Percentiles rank a stretch among this genome's conserved stretches.
Evolutionary conservation across 202 grass and related monocot species (phyloP).

Genomic region (Schoenoplectus tabernaemontani): DNA sequence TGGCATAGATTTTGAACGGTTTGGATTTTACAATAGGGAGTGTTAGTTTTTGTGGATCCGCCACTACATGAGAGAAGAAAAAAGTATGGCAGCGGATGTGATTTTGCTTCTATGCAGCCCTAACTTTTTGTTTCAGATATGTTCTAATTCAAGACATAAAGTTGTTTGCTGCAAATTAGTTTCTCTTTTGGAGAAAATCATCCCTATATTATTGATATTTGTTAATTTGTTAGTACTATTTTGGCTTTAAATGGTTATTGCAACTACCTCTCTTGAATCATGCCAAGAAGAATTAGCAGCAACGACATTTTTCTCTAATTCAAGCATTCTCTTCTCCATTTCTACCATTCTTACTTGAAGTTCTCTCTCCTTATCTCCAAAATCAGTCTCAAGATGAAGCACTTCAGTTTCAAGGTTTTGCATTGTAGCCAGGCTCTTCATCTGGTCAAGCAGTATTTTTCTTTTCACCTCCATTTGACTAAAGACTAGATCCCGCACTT

Average conservation of each 20-base stretch:
- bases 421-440: conserved; percentile 30
- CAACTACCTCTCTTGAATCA: conserved; percentile 59
- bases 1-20: too few relatives aligned
- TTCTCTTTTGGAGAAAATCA: not conserved
- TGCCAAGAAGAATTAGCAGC: conserved; percentile 43
- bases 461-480: conserved; percentile 44
- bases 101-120: not conserved
- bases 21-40: too few relatives aligned
- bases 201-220: not conserved
- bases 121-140: not conserved
- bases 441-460: conserved; percentile 21
- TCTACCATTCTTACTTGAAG: conserved; percentile 41
- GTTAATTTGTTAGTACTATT: not conserved
- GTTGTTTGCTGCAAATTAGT: not conserved
- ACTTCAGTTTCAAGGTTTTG: conserved; percentile 39
- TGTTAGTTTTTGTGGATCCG: too few relatives aligned
- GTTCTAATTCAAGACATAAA: not conserved
- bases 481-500: conserved; percentile 37
- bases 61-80: too few relatives aligned
- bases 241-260: not conserved
- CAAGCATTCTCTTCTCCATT: conserved; percentile 45
- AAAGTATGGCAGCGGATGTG: too few relatives aligned
- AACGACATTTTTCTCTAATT: conserved; percentile 22
- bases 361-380: conserved; percentile 45
- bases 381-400: conserved; percentile 43